phyloP scores from a whole-genome alignment of 306 rosid genomes.

The Oxytropis ochrocephala region DNA sequence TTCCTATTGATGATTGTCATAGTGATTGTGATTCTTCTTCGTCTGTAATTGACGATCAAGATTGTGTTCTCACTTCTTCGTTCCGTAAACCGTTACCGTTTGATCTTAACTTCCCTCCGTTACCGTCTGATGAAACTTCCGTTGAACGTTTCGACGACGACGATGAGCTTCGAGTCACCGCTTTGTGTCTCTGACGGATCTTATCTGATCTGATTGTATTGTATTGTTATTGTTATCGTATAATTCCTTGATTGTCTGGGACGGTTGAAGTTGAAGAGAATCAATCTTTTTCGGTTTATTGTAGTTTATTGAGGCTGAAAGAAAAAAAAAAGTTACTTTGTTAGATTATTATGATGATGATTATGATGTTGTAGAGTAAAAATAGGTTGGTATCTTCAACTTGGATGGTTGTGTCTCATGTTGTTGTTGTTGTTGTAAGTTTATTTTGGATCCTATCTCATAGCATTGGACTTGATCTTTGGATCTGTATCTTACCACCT shows the following conservation, averaged over 20 bases:
- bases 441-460: constrained; percentile 31
- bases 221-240: neutral
- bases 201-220: neutral
- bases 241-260: neutral
- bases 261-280: constrained; percentile 24
- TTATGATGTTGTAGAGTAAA: constrained; percentile 39
- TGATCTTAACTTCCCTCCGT: constrained; percentile 84
- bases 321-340: neutral
- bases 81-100: constrained; percentile 46
- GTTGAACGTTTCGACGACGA: constrained; percentile 22
- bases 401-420: constrained; percentile 23
- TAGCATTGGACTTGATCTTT: constrained; percentile 33
- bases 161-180: constrained; percentile 49
- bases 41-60: constrained; percentile 66
- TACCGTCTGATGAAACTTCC: constrained; percentile 7
- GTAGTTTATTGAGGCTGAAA: neutral
- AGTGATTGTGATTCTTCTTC: constrained; percentile 94
- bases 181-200: constrained; percentile 46
- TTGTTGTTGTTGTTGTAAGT: constrained; percentile 39
- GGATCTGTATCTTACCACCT: constrained; percentile 25
- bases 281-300: neutral
- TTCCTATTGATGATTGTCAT: constrained; percentile 54
- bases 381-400: constrained; percentile 28
- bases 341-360: constrained; percentile 5
- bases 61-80: constrained; percentile 55